phyloP scores from a whole-genome alignment of 1,139 yeast genomes.

The Suhomyces anneliseae region DNA sequence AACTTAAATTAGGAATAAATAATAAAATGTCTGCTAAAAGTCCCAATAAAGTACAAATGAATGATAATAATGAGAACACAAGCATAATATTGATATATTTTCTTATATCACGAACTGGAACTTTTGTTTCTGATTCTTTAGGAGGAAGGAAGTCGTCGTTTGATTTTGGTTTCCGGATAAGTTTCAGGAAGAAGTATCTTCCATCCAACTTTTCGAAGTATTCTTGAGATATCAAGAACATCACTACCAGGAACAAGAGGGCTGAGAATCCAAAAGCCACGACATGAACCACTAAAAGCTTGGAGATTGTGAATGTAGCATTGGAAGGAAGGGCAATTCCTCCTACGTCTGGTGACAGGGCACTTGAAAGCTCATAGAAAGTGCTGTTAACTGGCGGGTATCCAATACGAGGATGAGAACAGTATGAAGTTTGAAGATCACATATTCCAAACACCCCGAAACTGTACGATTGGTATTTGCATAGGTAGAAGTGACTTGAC shows the following conservation, averaged over 20 bases:
- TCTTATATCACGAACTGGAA: slow-evolving; percentile 23
- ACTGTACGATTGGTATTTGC: slow-evolving; percentile 31
- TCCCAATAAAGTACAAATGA: slow-evolving; percentile 40
- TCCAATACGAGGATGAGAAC: slow-evolving; percentile 40
- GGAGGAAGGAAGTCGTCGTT: slow-evolving; percentile 1
- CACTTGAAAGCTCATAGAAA: slow-evolving; percentile 15
- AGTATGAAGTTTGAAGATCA: slow-evolving; percentile 24
- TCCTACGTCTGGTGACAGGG: slow-evolving; percentile 15
- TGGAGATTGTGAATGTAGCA: slow-evolving; percentile 43
- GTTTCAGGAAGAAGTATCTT: slow-evolving; percentile 2
- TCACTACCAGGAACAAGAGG: slow-evolving; percentile 23
- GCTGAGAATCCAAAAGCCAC: slow-evolving; percentile 41
- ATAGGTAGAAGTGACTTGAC: slow-evolving; percentile 27
- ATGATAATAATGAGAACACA: slow-evolving; percentile 33
- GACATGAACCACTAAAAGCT: slow-evolving; percentile 45
- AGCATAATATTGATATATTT: slow-evolving; percentile 37
- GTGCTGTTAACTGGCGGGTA: slow-evolving; percentile 31
- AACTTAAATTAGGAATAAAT: slow-evolving; percentile 42
- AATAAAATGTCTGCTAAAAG: slow-evolving; percentile 43
- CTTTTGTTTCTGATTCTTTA: neutral
- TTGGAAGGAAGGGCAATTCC: slow-evolving; percentile 41
- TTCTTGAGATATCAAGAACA: slow-evolving; percentile 12
- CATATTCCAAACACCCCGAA: slow-evolving; percentile 51
- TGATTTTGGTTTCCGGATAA: slow-evolving; percentile 5
- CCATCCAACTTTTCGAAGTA: slow-evolving; percentile 9